These are phyloP conservation scores for Kwoniella dejecticola DNA, from an alignment of 768 basidiomycete species.

Conservation along the genomic window DNA sequence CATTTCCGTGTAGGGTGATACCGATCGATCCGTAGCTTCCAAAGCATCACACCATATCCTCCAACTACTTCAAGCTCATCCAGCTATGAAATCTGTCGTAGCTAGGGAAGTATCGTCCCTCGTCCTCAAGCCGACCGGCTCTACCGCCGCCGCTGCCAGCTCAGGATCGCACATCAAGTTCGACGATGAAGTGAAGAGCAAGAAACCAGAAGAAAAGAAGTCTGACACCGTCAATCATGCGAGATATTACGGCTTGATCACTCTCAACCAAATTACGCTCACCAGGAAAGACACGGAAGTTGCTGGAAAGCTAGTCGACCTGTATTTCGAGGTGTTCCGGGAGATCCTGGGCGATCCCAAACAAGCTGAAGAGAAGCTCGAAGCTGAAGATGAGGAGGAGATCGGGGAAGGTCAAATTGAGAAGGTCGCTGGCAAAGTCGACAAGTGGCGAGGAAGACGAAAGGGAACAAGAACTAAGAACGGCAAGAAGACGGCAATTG, in stretches of 20 bases:
- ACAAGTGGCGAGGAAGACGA: conserved; percentile 56
- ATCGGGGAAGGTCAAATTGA: conserved; percentile 55
- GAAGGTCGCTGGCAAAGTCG: conserved; percentile 56
- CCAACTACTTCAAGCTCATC: conserved; percentile 84
- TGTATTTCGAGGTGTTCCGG: conserved; percentile 93
- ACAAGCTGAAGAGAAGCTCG: conserved; percentile 27
- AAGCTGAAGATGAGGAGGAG: conserved; percentile 46
- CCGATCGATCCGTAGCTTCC: conserved; percentile 81
- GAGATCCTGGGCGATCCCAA: conserved; percentile 72
- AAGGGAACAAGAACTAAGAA: conserved; percentile 47
- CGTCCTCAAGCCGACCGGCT: conserved; percentile 66
- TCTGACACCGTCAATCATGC: conserved; percentile 63
- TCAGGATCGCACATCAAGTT: conserved; percentile 58
- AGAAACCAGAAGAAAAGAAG: conserved; percentile 49
- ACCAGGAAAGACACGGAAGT: conserved; percentile 67
- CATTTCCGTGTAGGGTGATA: conserved; percentile 68
- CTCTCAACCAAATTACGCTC: conserved; percentile 89
- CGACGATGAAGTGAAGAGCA: conserved; percentile 45
- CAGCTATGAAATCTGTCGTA: conserved; percentile 86
- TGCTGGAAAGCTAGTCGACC: conserved; percentile 74
- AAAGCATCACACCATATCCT: conserved; percentile 87
- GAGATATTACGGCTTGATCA: conserved; percentile 88
- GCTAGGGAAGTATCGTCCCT: conserved; percentile 82
- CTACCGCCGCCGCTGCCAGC: conserved; percentile 52
- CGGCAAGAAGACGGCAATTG: conserved; percentile 48